These are phyloP conservation scores for Plasmodium sp. DNA, from an alignment of 169 alveolate species.

Conservation along the genomic window DNA sequence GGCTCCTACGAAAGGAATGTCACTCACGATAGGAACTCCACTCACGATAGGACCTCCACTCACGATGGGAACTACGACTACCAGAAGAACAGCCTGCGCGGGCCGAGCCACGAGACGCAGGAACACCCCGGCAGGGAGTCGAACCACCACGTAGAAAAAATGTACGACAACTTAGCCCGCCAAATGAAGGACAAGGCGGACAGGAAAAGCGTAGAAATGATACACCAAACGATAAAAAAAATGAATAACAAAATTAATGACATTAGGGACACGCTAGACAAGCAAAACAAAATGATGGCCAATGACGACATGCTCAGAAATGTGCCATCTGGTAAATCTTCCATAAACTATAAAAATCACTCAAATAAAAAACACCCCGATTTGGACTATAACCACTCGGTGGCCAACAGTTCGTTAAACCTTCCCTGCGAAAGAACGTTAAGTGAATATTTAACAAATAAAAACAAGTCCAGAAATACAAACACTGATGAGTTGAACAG, in stretches of 20 bases:
- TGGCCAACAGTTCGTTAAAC: constrained; percentile 30
- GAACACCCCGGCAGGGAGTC: not conserved
- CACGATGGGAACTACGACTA: not conserved
- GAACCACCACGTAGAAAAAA: constrained; percentile 27
- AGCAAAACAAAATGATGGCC: constrained; percentile 26
- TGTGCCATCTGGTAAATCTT: not conserved
- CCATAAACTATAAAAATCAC: constrained; percentile 22
- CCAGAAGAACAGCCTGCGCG: not conserved
- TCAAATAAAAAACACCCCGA: constrained; percentile 5
- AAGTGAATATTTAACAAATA: constrained; percentile 50
- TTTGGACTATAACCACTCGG: constrained; percentile 1
- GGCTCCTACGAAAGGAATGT: not conserved
- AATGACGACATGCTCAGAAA: constrained; percentile 24
- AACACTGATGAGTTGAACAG: constrained; percentile 5
- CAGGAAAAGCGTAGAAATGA: constrained; percentile 53
- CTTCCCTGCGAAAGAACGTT: constrained; percentile 36
- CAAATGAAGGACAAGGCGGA: constrained; percentile 61
- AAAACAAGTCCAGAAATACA: constrained; percentile 32
- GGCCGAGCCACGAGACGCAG: not conserved
- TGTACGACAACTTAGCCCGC: constrained; percentile 29
- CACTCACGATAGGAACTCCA: not conserved
- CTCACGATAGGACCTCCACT: not conserved
- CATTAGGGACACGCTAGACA: constrained; percentile 22
- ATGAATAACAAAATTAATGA: constrained; percentile 54
- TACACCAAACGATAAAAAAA: constrained; percentile 67